Percentiles rank a stretch among this genome's conserved stretches.
These are phyloP conservation scores for Aurifilum marmelostoma DNA, from an alignment of 2,329 filamentous ascomycete genomes.

Conservation along the genomic window DNA sequence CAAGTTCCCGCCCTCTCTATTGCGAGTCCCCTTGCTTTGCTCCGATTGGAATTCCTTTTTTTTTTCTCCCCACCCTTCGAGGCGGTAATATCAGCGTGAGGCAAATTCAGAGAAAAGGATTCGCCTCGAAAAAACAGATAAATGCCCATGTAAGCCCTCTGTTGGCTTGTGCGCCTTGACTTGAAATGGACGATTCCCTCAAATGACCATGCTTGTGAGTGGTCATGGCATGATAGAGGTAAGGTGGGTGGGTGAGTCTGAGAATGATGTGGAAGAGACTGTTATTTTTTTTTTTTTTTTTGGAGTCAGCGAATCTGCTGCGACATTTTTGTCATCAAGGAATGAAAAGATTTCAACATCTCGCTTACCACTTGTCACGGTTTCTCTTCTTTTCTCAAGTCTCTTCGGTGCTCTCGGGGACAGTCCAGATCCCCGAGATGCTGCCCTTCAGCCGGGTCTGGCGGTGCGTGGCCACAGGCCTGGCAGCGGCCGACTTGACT, in stretches of 20 bases:
- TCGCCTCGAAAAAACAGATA: background rate
- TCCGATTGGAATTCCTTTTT: too few species aligned
- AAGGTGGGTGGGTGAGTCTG: too few species aligned
- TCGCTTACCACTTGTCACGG: conserved; percentile 4
- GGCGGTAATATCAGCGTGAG: background rate
- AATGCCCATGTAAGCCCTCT: background rate
- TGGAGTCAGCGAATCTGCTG: too few species aligned
- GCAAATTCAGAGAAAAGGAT: background rate
- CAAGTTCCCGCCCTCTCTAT: background rate
- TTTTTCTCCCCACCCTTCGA: too few species aligned
- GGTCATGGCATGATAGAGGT: background rate
- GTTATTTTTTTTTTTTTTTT: too few species aligned
- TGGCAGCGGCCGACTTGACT: background rate
- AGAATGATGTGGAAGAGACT: background rate
- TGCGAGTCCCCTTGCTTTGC: conserved; percentile 4
- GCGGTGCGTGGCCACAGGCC: background rate
- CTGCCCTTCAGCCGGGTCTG: conserved; percentile 14
- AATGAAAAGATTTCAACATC: too few species aligned
- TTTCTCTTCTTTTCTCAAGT: conserved; percentile 21
- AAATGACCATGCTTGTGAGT: background rate
- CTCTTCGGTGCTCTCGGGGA: conserved; percentile 27
- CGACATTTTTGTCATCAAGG: too few species aligned
- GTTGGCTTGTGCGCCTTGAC: background rate
- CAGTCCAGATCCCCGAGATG: conserved; percentile 23
- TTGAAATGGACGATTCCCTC: background rate